Evolutionary conservation across 225 moss, liverwort and hornwort species (phyloP).

Genomic region (Pleurozium schreberi): DNA sequence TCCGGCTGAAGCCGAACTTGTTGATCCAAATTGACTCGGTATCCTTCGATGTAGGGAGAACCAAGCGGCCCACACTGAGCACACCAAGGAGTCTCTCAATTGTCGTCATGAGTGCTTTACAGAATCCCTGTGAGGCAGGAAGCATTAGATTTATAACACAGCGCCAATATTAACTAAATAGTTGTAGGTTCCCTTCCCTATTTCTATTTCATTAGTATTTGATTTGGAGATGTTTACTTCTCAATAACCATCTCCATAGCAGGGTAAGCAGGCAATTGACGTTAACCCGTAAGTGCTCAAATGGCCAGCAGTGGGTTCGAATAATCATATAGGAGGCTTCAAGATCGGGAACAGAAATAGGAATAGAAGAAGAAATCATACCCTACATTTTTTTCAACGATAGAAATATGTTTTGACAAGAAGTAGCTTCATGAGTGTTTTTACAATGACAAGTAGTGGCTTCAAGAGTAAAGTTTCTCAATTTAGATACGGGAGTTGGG

Average conservation of each 20-base stretch:
- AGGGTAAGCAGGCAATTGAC: not conserved
- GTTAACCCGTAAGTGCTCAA: not conserved
- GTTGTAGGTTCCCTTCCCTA: not conserved
- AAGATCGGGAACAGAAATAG: not conserved
- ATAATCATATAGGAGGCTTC: not conserved
- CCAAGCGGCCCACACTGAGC: constrained; percentile 39
- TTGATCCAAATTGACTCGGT: constrained; percentile 83
- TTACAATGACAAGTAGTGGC: not conserved
- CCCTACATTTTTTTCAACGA: too few species aligned
- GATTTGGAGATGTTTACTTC: too few species aligned
- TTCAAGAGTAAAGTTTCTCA: not conserved
- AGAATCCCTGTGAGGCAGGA: constrained; percentile 51
- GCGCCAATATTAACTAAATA: not conserved
- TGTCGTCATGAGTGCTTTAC: constrained; percentile 72
- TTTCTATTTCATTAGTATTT: not conserved
- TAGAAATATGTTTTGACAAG: not conserved
- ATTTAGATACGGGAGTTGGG: not conserved
- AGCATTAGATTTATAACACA: not conserved
- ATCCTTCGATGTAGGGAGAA: constrained; percentile 71
- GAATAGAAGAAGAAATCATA: too few species aligned
- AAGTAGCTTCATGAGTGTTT: too few species aligned
- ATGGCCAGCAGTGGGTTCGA: not conserved
- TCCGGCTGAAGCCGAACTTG: constrained; percentile 62
- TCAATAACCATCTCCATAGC: not conserved
- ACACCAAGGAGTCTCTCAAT: constrained; percentile 87